Base-by-base conservation (phyloP, 169 alveolate genomes). In the Plasmodium chabaudi region DNA sequence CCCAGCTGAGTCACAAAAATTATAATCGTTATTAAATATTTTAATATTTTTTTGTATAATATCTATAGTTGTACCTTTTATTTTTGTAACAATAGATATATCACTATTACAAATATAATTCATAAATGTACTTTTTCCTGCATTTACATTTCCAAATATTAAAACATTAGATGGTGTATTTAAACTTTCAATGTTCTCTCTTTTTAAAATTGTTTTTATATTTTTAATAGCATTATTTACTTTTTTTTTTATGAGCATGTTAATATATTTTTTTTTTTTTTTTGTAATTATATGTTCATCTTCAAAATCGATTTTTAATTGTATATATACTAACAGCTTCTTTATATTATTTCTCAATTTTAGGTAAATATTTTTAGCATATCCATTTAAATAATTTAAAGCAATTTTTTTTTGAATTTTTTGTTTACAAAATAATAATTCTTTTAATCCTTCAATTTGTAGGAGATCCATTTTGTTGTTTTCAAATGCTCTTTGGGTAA, bases 61-160 rank as follows among this genome's bases (percentile, higher is more conserved):
- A 56, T 93, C 96, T 10, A 94, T 74, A 15, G 96, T 93, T 19
- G 95, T 91, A 4, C 96, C 96, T 39, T 93, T 88, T 51, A 92
- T 47, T 47, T 88, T 84, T 25, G 96, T 84, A 15, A 93, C 96
- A 9, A 93, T 93, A 51, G 94, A 89, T 17, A 93, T 86, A 19
- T 71, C 75, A 25, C 87, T 71, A 64, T 79, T 39, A 49, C 93
- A 92, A 56, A 93, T 87, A 21, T 73, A 57, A 72, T 93, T 93
- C 69, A 93, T 88, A 9, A 93, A 61, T 7, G 94, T 82, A 56
- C 96, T 93, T 47, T 93, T 93, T 46, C 96, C 96, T 5, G 96
- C 74, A 89, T 93, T 93, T 1, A 94, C 93, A 19, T 94, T 88
- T 19, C 96, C 96, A 27, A 92, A 63, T 10, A 93, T 34, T 9